Conservation (phyloP, 306 rosid species). For the Corylus heterophylla region DNA sequence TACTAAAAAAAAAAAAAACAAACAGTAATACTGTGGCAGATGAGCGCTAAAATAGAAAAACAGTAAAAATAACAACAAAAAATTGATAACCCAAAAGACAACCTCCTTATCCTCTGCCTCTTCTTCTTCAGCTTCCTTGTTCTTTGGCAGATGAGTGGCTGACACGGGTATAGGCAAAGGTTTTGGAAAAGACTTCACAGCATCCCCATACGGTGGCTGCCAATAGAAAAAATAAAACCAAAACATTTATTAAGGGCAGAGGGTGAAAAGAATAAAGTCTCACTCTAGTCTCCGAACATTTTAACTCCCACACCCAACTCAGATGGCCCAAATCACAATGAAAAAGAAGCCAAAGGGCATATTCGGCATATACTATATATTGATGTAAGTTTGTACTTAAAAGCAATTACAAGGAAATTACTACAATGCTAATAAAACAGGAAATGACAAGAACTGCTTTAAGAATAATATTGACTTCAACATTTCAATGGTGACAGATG, state of each 20-base stretch:
- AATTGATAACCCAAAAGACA: slow-evolving; percentile 21
- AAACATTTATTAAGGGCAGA: background rate
- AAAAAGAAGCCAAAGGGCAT: background rate
- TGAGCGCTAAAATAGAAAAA: slow-evolving; percentile 6
- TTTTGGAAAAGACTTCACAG: slow-evolving; percentile 66
- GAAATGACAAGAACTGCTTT: background rate
- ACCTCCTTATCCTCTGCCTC: slow-evolving; percentile 62
- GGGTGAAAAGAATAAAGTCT: background rate
- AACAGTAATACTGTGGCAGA: slow-evolving; percentile 4
- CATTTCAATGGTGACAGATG: background rate
- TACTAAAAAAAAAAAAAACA: background rate
- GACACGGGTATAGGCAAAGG: slow-evolving; percentile 59
- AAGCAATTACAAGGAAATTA: background rate
- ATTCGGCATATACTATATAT: background rate
- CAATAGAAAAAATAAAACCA: slow-evolving; percentile 16
- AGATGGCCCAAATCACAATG: background rate
- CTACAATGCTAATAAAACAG: background rate
- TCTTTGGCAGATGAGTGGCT: slow-evolving; percentile 35
- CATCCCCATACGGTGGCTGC: slow-evolving; percentile 64
- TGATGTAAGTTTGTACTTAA: background rate
- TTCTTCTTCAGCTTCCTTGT: slow-evolving; percentile 52
- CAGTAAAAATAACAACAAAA: background rate
- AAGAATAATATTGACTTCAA: background rate
- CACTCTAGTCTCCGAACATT: background rate
- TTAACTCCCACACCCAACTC: background rate